Evolutionary conservation across 2,329 filamentous ascomycete species (phyloP), one percentile per base, ranked within the genome.

Genomic region (Colletotrichum endophyticum): DNA sequence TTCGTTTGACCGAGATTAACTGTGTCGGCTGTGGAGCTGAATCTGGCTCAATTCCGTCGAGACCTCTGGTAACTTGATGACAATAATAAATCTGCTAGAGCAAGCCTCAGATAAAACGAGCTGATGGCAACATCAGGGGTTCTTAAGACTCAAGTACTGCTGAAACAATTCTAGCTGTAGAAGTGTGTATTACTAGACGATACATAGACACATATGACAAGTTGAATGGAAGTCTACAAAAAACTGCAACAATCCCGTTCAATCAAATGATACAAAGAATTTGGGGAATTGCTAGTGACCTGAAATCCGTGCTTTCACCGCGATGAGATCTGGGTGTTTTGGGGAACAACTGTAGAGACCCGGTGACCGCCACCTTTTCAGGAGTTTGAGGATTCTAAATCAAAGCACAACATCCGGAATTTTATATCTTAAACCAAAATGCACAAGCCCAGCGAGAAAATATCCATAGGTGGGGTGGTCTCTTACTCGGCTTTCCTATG

Each of bases 51-150:
- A 7, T 49, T 5, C 22, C 36, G 19, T 49, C 9, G 2, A 49
- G 39, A 49, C 39, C 39, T 49, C 39, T 49, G 9, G 11, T 4
- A 1, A 49, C 39, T 49, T n/a, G 3, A 49, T 49, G 39, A 49
- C 19, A n/a, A n/a, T 44, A 2, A 39, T 0, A 11, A 19, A 44
- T 12, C 11, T n/a, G 39, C 39, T 12, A 34, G 25, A 27, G 25
- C 25, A 27, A n/a, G 39, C 39, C 9, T 44, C 6, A 1, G 39
- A 44, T n/a, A 3, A n/a, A n/a, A n/a, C 19, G 19, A 12, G 39
- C 3, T n/a, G 9, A 9, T 12, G 9, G 19, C 39, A 44, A n/a
- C 2, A 6, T 2, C 1, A n/a, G 5, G 5, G 39, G 39, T 3
- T n/a, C 19, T n/a, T 22, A 2, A 12, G 5, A n/a, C 19, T 49